Evolutionary conservation across 371 early-diverging fungal genomes (phyloP).

Genomic region (Apophysomyces ossiformis): DNA sequence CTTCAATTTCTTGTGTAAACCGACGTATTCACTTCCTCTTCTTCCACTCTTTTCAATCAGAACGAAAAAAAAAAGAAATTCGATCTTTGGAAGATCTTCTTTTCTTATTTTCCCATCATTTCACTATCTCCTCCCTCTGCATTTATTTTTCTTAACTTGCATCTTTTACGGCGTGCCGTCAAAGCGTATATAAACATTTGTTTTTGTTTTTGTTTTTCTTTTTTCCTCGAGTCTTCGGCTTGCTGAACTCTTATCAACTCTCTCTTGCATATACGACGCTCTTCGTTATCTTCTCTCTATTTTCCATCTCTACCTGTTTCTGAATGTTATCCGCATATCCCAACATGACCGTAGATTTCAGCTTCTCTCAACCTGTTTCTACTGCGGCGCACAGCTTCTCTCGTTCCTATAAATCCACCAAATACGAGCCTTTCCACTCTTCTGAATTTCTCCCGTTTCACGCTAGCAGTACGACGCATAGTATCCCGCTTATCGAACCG

Average conservation of each 20-base stretch:
- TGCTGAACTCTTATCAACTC: slow-evolving; percentile 10
- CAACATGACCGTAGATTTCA: slow-evolving; percentile 28
- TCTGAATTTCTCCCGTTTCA: slow-evolving; percentile 12
- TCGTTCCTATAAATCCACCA: slow-evolving; percentile 9
- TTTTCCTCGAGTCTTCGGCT: slow-evolving; percentile 3
- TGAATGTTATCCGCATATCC: slow-evolving; percentile 33
- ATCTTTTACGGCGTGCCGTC: slow-evolving; percentile 6
- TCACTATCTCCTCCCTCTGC: background rate
- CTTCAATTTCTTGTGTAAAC: background rate
- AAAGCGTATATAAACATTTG: background rate
- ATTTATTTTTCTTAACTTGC: background rate
- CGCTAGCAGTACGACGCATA: background rate
- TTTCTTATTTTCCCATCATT: background rate
- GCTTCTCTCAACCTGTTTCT: slow-evolving; percentile 23
- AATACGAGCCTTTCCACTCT: slow-evolving; percentile 12
- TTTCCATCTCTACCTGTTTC: slow-evolving; percentile 5
- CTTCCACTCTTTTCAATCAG: slow-evolving; percentile 15
- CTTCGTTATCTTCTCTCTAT: slow-evolving; percentile 10
- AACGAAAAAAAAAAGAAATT: slow-evolving; percentile 15
- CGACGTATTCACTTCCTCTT: slow-evolving; percentile 4
- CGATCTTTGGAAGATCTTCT: slow-evolving; percentile 36
- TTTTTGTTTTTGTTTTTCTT: slow-evolving; percentile 12
- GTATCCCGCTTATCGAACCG: slow-evolving; percentile 2
- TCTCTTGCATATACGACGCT: slow-evolving; percentile 10
- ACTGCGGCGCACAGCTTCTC: slow-evolving; percentile 16